Base-by-base conservation (phyloP, 1,284 basidiomycete genomes). In the Macrocybe sp. region DNA sequence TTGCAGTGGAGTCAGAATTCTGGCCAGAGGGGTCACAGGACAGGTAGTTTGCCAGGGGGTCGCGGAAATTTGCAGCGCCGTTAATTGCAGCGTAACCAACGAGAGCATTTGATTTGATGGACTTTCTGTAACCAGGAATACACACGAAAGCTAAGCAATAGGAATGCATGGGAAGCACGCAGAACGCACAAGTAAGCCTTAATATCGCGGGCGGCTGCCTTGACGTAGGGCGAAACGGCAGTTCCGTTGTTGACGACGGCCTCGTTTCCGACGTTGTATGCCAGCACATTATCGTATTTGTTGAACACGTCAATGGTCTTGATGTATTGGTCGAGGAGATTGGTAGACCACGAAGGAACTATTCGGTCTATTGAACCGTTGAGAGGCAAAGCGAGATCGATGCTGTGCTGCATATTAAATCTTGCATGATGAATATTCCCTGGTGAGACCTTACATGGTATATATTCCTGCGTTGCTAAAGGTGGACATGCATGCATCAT, bases 201-300 rank as follows among this genome's bases (percentile, higher is more conserved):
- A 58, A 81, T 70, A 63, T 97, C 94, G 36, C 93, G 81, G 16
- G 91, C 91, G 12, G 92, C 92, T 36, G 92, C 92, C 67, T 96
- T 96, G 64, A 97, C 80, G 64, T 82, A 96, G 0, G 92, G 79
- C 7, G 83, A 81, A 11, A 86, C 81, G 39, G 68, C 70, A 10
- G 89, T 89, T 52, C 73, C 77, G 44, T 78, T 74, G 16, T 72
- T 48, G 12, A 75, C 80, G 52, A 94, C 79, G 12, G 94, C 89
- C 66, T 96, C 93, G 64, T 97, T 97, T 12, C 92, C 93, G 49
- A 97, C 75, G 62, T 94, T 94, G 70, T 81, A 83, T 43, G 82
- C 89, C 45, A 93, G 69, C 32, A 93, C 76, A 57, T 94, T 94
- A 71, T 88, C 79, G 59, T 94, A 95, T 60, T 85, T 80, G 59